Evolutionary conservation across 2,329 filamentous ascomycete species (phyloP), one percentile per base, ranked within the genome.

Genomic region (Daldinia sp.): DNA sequence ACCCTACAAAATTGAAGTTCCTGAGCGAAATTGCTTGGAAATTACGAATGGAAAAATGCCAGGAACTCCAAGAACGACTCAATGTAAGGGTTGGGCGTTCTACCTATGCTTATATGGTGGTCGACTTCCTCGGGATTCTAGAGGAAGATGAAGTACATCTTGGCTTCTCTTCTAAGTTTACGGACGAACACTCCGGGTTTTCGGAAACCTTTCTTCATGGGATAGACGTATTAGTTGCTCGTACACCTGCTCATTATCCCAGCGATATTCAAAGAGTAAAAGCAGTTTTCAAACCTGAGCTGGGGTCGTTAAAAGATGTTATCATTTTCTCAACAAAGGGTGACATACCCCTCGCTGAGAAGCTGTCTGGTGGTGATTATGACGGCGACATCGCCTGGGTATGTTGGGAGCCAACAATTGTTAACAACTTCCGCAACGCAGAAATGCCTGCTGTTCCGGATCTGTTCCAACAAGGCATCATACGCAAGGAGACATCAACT

Each of bases 381-480:
- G 92, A 95, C 71, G 93, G 93, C 0, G 93, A 96, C 69, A 85
- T 82, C n/a, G 88, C 92, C 4, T 94, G 92, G 91, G 80, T 93
- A 0, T 93, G 90, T 74, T 95, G 91, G 90, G 91, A 94, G 30
- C 81, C 83, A 0, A 78, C 81, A 0, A 84, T 96, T 2, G 90
- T 93, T 0, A 73, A 81, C 4, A 88, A 88, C n/a, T 95, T 95
- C 72, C 71, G 74, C 4, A 93, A 92, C 65, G 87, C 88, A 0
- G 81, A 84, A 0, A 78, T 84, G 5, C 87, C 86, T 0, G 35
- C 75, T 0, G 61, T 77, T 6, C 79, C 80, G 0, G 83, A 87
- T 59, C 77, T 90, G 0, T 80, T 85, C 6, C 63, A 78, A 6
- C 68, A 79, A 2, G 84, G 87, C 1, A 84, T 86, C 12, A 81